Conservation (phyloP, 176 grass and related monocot species). For the Saccharum spontaneum region DNA sequence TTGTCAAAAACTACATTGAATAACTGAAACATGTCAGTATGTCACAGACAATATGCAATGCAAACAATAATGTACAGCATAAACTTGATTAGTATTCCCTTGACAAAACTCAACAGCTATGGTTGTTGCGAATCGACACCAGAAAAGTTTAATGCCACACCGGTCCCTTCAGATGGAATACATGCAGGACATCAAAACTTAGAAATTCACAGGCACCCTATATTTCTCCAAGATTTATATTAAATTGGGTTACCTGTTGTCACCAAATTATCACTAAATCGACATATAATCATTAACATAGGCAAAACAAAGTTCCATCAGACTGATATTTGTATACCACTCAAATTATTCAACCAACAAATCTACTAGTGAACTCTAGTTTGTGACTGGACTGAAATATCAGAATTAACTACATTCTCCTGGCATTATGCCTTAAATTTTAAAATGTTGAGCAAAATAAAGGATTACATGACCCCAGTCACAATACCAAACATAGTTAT, state of each 20-base stretch:
- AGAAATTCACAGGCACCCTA: background rate
- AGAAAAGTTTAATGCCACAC: background rate
- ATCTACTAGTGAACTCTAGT: background rate
- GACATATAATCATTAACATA: background rate
- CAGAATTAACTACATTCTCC: background rate
- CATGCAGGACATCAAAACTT: background rate
- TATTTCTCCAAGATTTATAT: background rate
- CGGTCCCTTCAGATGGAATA: background rate
- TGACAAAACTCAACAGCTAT: background rate
- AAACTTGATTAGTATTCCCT: background rate
- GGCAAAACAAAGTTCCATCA: background rate
- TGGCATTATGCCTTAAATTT: background rate
- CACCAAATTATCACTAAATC: background rate
- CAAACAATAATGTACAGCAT: background rate
- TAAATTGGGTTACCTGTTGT: background rate
- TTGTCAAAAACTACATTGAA: background rate
- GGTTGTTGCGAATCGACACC: background rate
- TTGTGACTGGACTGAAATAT: background rate
- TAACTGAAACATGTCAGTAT: background rate
- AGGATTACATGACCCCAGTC: background rate
- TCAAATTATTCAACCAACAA: slow-evolving; percentile 8
- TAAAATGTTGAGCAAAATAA: background rate
- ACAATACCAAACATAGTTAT: background rate
- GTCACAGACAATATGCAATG: background rate
- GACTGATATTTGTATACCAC: background rate